Base-by-base conservation (phyloP, 2,329 filamentous ascomycete species). In the Anisogramma anomala region DNA sequence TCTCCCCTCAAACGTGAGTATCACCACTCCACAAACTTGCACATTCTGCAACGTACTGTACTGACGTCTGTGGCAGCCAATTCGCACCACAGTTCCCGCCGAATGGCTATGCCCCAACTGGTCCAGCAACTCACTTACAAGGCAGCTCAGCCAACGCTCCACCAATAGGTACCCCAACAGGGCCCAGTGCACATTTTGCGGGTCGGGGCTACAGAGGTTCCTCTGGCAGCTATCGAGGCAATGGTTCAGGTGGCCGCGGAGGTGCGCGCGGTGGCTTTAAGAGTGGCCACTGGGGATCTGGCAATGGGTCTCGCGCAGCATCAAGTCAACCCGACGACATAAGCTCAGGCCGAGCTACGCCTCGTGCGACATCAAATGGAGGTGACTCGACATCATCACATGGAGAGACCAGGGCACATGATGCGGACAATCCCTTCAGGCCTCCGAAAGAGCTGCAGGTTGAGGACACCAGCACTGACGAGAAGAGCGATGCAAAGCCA, bases 251-350 rank as follows among this genome's bases (percentile, higher is more conserved):
- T 17, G 64, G 62, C 22, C 66, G 74, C 36, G 68, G 69, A 30
- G 63, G 63, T 19, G 67, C 71, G 44, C 71, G 80, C 38, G 77
- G 77, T 26, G 67, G 61, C 73, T 81, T 66, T 69, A 79, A 60
- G 76, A 83, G 60, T 58, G 49, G 78, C 2, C 83, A 85, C 33
- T 88, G 84, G 82, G 82, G 74, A 41, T 70, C 77, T 32, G 67
- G 55, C 66, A 64, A 40, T 56, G 58, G 49, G 15, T 47, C 45
- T 13, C 39, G 45, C n/a, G 45, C 45, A 38, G 45, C 41, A 8
- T 47, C 45, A 15, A 50, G 46, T 9, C 54, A 55, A 34, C 52
- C 55, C 26, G 54, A 56, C 27, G 58, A 61, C 17, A 27, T 35
- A n/a, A 56, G 55, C 33, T 52, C 53, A 15, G 52, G 36, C 36